Conservation (phyloP, 768 basidiomycete genomes). For the Phlebiopsis flavidoalba region DNA sequence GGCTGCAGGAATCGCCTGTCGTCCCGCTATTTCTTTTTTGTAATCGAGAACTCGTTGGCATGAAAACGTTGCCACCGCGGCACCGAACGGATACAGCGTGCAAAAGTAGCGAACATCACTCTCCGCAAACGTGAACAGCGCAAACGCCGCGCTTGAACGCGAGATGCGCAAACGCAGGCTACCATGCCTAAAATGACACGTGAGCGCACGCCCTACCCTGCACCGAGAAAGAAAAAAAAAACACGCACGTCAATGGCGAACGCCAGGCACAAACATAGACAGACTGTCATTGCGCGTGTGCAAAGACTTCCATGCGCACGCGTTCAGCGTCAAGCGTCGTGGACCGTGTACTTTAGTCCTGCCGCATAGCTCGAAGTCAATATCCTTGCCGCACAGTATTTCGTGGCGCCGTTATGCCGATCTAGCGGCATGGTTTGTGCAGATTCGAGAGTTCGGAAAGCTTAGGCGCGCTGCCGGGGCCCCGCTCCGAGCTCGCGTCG, state of each 20-base stretch:
- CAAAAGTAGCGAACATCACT: conserved; percentile 98
- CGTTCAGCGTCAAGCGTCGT: conserved; percentile 87
- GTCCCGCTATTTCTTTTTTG: conserved; percentile 96
- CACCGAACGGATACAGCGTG: conserved; percentile 96
- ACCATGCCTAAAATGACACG: conserved; percentile 4
- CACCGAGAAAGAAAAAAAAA: conserved; percentile 8
- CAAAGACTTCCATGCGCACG: conserved; percentile 93
- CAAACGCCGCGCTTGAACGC: conserved; percentile 94
- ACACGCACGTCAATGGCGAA: conserved; percentile 76
- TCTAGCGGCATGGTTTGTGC: conserved; percentile 38
- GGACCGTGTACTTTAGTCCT: conserved; percentile 86
- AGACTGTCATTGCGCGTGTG: conserved; percentile 91
- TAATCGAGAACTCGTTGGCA: conserved; percentile 95
- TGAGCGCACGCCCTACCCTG: not conserved
- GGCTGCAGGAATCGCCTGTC: conserved; percentile 92
- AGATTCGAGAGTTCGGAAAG: conserved; percentile 37
- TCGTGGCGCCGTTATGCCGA: conserved; percentile 55
- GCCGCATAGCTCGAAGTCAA: too few relatives aligned
- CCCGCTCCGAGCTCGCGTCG: too few relatives aligned
- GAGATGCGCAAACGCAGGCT: conserved; percentile 96
- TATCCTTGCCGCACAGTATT: too few relatives aligned
- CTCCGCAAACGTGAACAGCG: conserved; percentile 92
- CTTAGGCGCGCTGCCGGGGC: conserved; percentile 14
- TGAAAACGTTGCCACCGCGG: conserved; percentile 88
- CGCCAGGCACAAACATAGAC: conserved; percentile 96